Evolutionary conservation across 208 protist genomes (phyloP).

Genomic region (Acanthamoeba castellanii): DNA sequence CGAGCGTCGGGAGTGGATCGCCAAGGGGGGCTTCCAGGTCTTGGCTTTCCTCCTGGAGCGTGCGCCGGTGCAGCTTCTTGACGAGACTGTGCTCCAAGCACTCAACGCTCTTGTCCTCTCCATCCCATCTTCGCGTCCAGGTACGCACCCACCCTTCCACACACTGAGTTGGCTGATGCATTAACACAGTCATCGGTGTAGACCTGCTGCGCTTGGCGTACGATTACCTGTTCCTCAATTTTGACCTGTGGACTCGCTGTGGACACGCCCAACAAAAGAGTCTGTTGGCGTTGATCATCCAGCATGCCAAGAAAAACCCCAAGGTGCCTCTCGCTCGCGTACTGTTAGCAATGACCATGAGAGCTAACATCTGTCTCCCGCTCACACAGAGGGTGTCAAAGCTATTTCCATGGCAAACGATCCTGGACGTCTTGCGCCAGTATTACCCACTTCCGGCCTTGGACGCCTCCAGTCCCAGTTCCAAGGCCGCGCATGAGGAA

Average conservation of each 20-base stretch:
- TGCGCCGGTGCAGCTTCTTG: not conserved
- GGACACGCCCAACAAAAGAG: constrained; percentile 39
- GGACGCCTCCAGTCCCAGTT: not conserved
- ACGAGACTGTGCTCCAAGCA: constrained; percentile 54
- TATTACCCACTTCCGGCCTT: constrained; percentile 2
- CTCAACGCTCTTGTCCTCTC: constrained; percentile 45
- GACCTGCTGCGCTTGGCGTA: constrained; percentile 42
- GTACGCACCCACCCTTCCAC: not conserved
- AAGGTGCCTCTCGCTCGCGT: not conserved
- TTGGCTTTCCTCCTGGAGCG: constrained; percentile 48
- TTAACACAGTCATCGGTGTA: not conserved
- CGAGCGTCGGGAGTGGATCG: constrained; percentile 38
- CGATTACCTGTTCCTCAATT: constrained; percentile 48
- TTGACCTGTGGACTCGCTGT: constrained; percentile 50
- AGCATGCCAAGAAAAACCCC: constrained; percentile 62
- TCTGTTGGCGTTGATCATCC: constrained; percentile 33
- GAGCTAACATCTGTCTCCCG: no score
- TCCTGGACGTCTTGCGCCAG: constrained; percentile 36
- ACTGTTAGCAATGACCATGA: not conserved
- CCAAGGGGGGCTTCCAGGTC: constrained; percentile 46
- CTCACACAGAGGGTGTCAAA: constrained; percentile 18
- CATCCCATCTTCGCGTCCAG: not conserved
- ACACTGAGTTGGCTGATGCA: not conserved
- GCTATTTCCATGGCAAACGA: constrained; percentile 19
- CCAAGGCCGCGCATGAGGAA: constrained; percentile 14